Conservation (phyloP, 768 basidiomycete genomes). For the Amanita pseudoporphyria region DNA sequence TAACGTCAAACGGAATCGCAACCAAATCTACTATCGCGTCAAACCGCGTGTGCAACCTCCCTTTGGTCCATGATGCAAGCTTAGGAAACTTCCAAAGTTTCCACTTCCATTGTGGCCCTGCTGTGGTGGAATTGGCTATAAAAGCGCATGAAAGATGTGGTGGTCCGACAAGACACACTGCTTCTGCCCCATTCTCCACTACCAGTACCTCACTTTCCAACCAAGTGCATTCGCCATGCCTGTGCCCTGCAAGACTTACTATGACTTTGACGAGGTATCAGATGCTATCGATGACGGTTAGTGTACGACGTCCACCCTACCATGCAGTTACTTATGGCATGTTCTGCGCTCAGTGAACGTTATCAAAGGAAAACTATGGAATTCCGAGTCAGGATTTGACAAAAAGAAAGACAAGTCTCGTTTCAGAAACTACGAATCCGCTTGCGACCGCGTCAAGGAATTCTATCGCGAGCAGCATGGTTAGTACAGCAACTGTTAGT, state of each 20-base stretch:
- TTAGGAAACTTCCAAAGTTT: neutral
- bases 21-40: neutral
- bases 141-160: neutral
- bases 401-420: slow-evolving; percentile 51
- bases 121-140: neutral
- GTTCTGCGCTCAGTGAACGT: slow-evolving; percentile 44
- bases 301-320: neutral
- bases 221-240: slow-evolving; percentile 16
- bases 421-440: slow-evolving; percentile 67
- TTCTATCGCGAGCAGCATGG: slow-evolving; percentile 79
- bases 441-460: slow-evolving; percentile 68
- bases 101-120: slow-evolving; percentile 4
- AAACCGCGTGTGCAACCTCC: neutral
- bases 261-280: slow-evolving; percentile 33
- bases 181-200: neutral
- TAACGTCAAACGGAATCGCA: neutral
- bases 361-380: slow-evolving; percentile 52
- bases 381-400: slow-evolving; percentile 49
- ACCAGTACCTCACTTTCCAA: neutral
- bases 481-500: slow-evolving; percentile 15
- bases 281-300: slow-evolving; percentile 41
- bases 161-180: neutral
- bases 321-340: neutral
- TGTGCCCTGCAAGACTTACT: slow-evolving; percentile 15
- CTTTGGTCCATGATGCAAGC: neutral